Conservation (phyloP, 768 basidiomycete genomes). For the Boletus sp. region DNA sequence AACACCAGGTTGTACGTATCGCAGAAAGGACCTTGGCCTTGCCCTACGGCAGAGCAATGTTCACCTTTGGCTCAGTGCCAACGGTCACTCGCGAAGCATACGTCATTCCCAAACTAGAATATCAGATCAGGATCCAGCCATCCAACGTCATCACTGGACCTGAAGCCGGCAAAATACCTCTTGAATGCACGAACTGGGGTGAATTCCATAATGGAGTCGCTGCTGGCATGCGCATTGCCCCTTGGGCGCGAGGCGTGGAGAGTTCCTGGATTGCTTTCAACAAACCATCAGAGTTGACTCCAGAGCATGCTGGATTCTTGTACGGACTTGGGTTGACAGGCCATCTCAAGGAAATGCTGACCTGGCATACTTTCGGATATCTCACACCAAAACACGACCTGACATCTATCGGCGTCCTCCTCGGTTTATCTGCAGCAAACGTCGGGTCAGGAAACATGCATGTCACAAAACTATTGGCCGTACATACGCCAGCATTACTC, state of each 20-base stretch:
- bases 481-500: constrained; percentile 90
- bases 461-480: constrained; percentile 87
- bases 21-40: constrained; percentile 88
- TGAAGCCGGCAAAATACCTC: constrained; percentile 68
- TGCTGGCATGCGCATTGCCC: constrained; percentile 81
- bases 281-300: constrained; percentile 84
- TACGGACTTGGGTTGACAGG: constrained; percentile 91
- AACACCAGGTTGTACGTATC: constrained; percentile 74
- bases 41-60: constrained; percentile 88
- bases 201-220: constrained; percentile 98
- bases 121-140: constrained; percentile 70
- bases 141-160: constrained; percentile 61
- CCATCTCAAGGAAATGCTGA: constrained; percentile 84
- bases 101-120: constrained; percentile 77
- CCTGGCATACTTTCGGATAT: constrained; percentile 95
- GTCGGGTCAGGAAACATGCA: constrained; percentile 82
- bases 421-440: constrained; percentile 92
- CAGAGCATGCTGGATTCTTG: constrained; percentile 96
- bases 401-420: constrained; percentile 88
- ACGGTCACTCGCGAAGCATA: constrained; percentile 78
- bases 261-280: constrained; percentile 97
- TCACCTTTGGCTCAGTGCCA: constrained; percentile 81
- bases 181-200: constrained; percentile 84
- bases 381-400: constrained; percentile 95
- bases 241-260: constrained; percentile 73